phyloP scores from a whole-genome alignment of 2,329 filamentous ascomycete genomes.

The Fusarium albidum region DNA sequence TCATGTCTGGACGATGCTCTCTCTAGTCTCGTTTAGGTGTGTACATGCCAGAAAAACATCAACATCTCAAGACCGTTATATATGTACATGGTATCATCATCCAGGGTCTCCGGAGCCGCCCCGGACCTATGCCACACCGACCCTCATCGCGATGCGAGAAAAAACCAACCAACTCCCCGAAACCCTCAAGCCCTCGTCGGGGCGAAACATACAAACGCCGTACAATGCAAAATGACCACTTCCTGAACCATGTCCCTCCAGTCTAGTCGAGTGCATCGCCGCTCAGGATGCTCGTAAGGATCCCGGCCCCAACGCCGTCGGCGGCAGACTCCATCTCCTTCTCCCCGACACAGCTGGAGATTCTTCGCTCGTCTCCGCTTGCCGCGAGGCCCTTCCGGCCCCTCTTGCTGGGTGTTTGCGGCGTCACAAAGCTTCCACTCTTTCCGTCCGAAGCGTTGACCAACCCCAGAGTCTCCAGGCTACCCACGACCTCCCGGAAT shows the following conservation, averaged over 20 bases:
- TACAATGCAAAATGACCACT: slow-evolving; percentile 31
- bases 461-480: slow-evolving; percentile 86
- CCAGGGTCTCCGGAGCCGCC: slow-evolving; percentile 15
- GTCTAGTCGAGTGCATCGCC: slow-evolving; percentile 65
- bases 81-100: slow-evolving; percentile 31
- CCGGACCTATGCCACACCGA: slow-evolving; percentile 15
- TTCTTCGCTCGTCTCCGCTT: slow-evolving; percentile 75
- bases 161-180: slow-evolving; percentile 12
- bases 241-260: slow-evolving; percentile 6
- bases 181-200: background rate
- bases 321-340: slow-evolving; percentile 79
- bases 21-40: background rate
- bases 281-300: slow-evolving; percentile 68
- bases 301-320: slow-evolving; percentile 67
- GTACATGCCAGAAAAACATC: slow-evolving; percentile 5
- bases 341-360: slow-evolving; percentile 82
- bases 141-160: slow-evolving; percentile 25
- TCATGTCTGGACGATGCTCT: slow-evolving; percentile 3
- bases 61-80: slow-evolving; percentile 18
- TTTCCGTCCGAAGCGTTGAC: slow-evolving; percentile 75
- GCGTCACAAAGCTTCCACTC: slow-evolving; percentile 69
- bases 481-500: slow-evolving; percentile 91
- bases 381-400: slow-evolving; percentile 64
- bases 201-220: slow-evolving; percentile 29
- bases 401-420: slow-evolving; percentile 77